Percentiles rank a stretch among this genome's conserved stretches.
These are phyloP conservation scores for Miscanthus lutarioriparius DNA, from an alignment of 176 grass and related monocot genomes.

Conservation along the genomic window DNA sequence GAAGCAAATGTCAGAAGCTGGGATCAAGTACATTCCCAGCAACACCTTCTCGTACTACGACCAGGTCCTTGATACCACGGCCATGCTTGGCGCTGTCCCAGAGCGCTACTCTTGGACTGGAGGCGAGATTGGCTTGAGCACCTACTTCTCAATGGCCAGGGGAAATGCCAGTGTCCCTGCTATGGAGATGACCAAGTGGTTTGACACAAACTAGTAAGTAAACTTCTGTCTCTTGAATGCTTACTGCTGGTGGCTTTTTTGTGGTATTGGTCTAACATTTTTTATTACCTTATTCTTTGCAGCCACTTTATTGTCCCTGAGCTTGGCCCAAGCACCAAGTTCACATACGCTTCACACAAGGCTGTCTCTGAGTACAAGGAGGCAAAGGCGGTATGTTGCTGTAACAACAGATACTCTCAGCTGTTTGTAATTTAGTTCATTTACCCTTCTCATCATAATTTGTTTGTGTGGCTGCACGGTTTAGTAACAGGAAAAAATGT, in stretches of 20 bases:
- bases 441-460: not conserved
- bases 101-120: constrained; percentile 78
- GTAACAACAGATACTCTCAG: not conserved
- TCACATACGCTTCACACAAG: constrained; percentile 93
- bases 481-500: not conserved
- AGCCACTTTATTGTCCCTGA: constrained; percentile 99
- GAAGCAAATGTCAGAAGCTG: constrained; percentile 90
- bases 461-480: not conserved
- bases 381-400: constrained; percentile 76
- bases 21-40: constrained; percentile 95
- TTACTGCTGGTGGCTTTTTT: not conserved
- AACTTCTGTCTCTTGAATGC: constrained; percentile 9
- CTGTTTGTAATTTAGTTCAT: not conserved
- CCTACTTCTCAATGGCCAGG: constrained; percentile 98
- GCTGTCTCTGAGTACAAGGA: constrained; percentile 96
- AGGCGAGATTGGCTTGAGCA: constrained; percentile 77
- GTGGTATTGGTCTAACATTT: constrained; percentile 15
- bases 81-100: constrained; percentile 94
- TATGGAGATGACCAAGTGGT: constrained; percentile 99
- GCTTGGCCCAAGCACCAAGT: constrained; percentile 80
- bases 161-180: constrained; percentile 90
- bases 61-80: constrained; percentile 89
- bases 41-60: constrained; percentile 98
- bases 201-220: constrained; percentile 99
- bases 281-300: constrained; percentile 29